A percentile compares a stretch with the other conserved stretches of the same genome.
Evolutionary conservation across 2,329 filamentous ascomycete species (phyloP).

Genomic region (Colletotrichum salicis): DNA sequence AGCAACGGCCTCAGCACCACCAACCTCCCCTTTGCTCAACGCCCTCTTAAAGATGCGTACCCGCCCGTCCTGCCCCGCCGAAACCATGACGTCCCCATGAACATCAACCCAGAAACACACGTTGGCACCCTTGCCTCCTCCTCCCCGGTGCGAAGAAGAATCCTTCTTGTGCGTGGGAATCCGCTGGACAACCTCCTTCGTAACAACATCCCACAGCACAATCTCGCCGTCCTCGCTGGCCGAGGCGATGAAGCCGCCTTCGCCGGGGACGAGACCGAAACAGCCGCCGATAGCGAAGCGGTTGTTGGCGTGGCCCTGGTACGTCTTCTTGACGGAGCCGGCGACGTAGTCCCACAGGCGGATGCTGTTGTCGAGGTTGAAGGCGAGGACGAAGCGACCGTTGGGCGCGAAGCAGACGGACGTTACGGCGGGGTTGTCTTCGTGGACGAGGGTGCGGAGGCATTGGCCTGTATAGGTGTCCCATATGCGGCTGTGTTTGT

Average conservation of each 20-base stretch:
- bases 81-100: conserved; percentile 65
- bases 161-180: conserved; percentile 57
- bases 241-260: conserved; percentile 74
- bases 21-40: neutral
- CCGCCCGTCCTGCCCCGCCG: conserved; percentile 64
- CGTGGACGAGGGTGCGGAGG: conserved; percentile 91
- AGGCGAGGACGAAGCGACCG: conserved; percentile 90
- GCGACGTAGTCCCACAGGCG: conserved; percentile 96
- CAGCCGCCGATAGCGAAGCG: conserved; percentile 86
- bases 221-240: conserved; percentile 90
- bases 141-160: neutral
- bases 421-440: conserved; percentile 91
- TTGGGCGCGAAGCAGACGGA: conserved; percentile 94
- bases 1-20: neutral
- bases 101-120: conserved; percentile 76
- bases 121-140: conserved; percentile 47
- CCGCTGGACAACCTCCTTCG: conserved; percentile 83
- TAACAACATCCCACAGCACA: conserved; percentile 89
- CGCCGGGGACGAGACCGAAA: conserved; percentile 70
- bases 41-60: conserved; percentile 60
- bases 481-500: conserved; percentile 80
- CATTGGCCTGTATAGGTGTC: conserved; percentile 96
- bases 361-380: conserved; percentile 89
- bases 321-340: conserved; percentile 93
- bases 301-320: conserved; percentile 89